Base-by-base conservation (phyloP, 192 early-diverging fungal species). In the Rhizophagus sp. region DNA sequence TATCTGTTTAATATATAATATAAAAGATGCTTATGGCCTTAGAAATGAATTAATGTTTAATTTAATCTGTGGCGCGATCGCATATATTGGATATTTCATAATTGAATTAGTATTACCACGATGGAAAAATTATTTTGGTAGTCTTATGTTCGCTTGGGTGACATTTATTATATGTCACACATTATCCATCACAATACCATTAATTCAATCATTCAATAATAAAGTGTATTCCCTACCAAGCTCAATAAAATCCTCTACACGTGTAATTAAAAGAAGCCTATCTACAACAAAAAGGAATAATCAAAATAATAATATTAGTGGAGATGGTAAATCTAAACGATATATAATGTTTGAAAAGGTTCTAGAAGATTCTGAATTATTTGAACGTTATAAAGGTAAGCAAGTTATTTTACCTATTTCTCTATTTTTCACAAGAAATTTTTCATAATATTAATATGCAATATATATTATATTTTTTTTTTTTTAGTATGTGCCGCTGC, bases 401-500 rank as follows among this genome's bases (percentile, higher is more conserved):
- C 12, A 6, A 24, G 0, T 62, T 75, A 49, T 78, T 78, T 19
- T 25, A 25, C 30, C 15, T 44, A 19, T 76, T 39, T 62, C 1
- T 30, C 30, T 30, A 30, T 30, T 30, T 30, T 19, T 12, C 50
- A 19, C 17, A 19, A 0, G 1, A 19, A 15, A 15, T 50, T 64
- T 44, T 15, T 25, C 24, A 13, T 13, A 44, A 47, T 22, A 41
- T 30, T 30, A 50, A 66, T 49, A 50, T 30, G 1, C 30, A 30
- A 30, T 17, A 22, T 41, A 78, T 47, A 15, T n/a, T n/a, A n/a
- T 50, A 0, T 13, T 22, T 52, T 7, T 79, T 24, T 50, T 47
- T 80, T 65, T 62, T 44, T 75, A 68, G 75, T 24, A 4, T 84
- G 72, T 24, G 27, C 76, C 2, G 83, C 80, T 1, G 75, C 80